These are phyloP conservation scores for Talaromyces sp. DNA, from an alignment of 2,329 filamentous ascomycete species.

Conservation along the genomic window DNA sequence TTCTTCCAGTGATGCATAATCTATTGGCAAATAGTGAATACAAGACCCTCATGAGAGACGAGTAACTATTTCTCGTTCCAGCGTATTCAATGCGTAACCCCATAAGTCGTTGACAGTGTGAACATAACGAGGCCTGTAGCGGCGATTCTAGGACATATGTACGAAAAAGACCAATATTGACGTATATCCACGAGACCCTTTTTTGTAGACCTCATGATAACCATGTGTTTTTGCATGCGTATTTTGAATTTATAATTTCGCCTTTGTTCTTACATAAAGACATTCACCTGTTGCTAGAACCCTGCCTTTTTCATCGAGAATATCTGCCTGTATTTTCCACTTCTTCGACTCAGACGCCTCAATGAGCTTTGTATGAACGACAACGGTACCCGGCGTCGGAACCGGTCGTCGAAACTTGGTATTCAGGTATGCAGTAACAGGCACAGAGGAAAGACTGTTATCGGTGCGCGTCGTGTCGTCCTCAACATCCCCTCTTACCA, in stretches of 20 bases:
- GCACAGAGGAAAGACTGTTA: conserved; percentile 1
- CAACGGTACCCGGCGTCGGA: conserved; percentile 22
- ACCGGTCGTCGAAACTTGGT: conserved; percentile 16
- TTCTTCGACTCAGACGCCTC: neutral
- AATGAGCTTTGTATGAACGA: neutral
- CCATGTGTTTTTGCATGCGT: neutral
- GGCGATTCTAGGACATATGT: too few relatives aligned
- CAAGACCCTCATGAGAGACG: neutral
- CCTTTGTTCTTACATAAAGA: neutral
- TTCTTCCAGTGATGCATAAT: neutral
- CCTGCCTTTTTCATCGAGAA: neutral
- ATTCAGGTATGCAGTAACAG: conserved; percentile 19
- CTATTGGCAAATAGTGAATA: neutral
- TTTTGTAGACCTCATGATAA: neutral
- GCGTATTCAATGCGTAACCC: neutral
- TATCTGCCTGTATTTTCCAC: neutral
- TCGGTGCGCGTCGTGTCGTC: neutral
- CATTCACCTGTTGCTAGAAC: neutral
- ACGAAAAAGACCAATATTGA: too few relatives aligned
- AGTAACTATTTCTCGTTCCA: neutral
- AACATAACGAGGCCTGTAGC: too few relatives aligned
- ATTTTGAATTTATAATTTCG: neutral
- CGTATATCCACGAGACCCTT: too few relatives aligned
- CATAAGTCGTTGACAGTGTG: neutral
- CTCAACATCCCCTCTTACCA: conserved; percentile 1